phyloP scores from a whole-genome alignment of 306 rosid genomes.

The Cicer arietinum region DNA sequence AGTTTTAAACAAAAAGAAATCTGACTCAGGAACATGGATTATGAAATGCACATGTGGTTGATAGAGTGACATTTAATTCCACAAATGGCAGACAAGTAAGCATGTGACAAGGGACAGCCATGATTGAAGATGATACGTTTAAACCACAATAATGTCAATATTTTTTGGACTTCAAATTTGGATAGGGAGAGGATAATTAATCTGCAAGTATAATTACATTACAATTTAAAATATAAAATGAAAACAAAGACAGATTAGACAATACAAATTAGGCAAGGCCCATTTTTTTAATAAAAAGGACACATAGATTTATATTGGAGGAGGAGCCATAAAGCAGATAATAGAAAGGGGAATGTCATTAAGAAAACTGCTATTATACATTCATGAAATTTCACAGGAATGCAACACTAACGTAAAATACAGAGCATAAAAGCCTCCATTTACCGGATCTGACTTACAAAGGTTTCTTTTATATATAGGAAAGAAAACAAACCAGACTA shows the following conservation, averaged over 20 bases:
- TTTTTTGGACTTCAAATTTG: conserved; percentile 4
- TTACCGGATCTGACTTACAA: conserved; percentile 17
- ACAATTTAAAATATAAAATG: conserved; percentile 4
- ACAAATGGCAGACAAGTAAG: conserved; percentile 7
- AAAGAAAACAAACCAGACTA: conserved; percentile 40
- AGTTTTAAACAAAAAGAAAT: conserved; percentile 8
- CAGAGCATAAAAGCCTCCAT: conserved; percentile 19
- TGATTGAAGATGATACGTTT: conserved; percentile 28
- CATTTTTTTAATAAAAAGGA: background rate
- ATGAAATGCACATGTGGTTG: conserved; percentile 18
- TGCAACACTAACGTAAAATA: background rate
- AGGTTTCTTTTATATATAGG: background rate
- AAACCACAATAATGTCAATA: conserved; percentile 31
- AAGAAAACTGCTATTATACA: background rate
- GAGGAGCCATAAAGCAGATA: conserved; percentile 9
- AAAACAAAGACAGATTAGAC: background rate
- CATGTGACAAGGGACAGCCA: conserved; percentile 31
- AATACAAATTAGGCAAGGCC: background rate
- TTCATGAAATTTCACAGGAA: conserved; percentile 5
- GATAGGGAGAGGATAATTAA: background rate
- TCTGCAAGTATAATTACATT: conserved; percentile 1
- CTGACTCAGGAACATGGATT: conserved; percentile 8
- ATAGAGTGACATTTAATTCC: conserved; percentile 25
- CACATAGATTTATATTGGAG: conserved; percentile 11
- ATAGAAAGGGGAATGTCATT: background rate